Base-by-base conservation (phyloP, 805 yeast species). In the Cyberlindnera japonica region DNA sequence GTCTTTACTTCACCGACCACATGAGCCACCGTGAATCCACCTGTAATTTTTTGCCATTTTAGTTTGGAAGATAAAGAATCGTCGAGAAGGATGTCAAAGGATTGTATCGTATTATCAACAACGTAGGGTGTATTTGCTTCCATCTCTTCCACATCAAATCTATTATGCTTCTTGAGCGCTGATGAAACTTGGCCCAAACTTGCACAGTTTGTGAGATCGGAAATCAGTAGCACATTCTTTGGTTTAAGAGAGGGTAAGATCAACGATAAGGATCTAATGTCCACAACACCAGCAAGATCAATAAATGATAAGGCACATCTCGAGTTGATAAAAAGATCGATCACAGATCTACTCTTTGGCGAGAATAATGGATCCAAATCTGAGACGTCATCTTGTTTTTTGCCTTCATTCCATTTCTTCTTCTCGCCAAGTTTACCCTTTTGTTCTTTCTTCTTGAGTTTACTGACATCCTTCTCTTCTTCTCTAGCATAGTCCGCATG, bases 271-370 rank as follows among this genome's bases (percentile, higher is more conserved):
- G 99, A 91, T 47, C 96, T 72, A 47, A 81, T 67, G 57, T 93
- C 97, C 0, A 87, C 91, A 15, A 83, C 63, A 16, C 96, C 96
- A 13, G 89, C 76, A 33, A 90, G 68, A 57, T 91, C 97, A 41
- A 91, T 75, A 56, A 68, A 88, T 3, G 85, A 74, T 7, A 90
- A 61, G 1, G 81, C 83, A 62, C 96, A 89, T 43, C 81, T 67
- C 5, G 87, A 65, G 5, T 65, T 65, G 11, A 82, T 59, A n/a
- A 66, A 53, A 4, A 54, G 35, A 3, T 55, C 55, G 3, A 55
- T 50, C 8, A 51, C 40, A 5, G 64, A 61, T 40, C 82, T 62
- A 35, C 67, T 65, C 25, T 67, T 64, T 4, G 93, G 93, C 10
- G 63, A 62, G 44, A 63, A 66, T 33, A 75, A 60, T 1, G 82